Evolutionary conservation across 2,329 filamentous ascomycete species (phyloP), one percentile per base, ranked within the genome.

Genomic region (Fusarium protoensiforme): DNA sequence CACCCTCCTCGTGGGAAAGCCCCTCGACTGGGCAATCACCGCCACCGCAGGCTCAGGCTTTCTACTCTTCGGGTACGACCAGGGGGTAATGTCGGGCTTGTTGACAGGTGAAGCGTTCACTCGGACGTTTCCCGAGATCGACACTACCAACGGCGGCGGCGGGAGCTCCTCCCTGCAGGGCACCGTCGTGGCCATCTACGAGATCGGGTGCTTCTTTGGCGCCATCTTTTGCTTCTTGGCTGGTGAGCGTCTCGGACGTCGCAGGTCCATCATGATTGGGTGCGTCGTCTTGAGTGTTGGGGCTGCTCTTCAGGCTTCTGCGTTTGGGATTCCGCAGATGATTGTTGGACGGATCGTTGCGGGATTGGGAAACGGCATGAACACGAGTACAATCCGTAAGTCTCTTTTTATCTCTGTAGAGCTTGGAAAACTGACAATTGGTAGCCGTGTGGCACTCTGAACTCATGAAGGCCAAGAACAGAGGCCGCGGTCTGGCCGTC

Each of bases 131-230:
- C 80, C 80, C 14, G 78, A 81, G 69, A 82, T 83, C 24, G 79
- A 82, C 64, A 81, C 83, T 1, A 83, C 80, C 2, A 69, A 77
- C 0, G 68, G 69, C 7, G 83, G 83, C 9, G 82, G 79, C 36
- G 83, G 84, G 2, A 85, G 83, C 59, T 81, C 84, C 4, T 84
- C 83, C 7, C 74, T 86, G 9, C 84, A 86, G 72, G 84, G 84
- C 22, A 84, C 83, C 31, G 84, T 85, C 1, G 83, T 84, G 22
- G 83, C 84, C 27, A 84, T 85, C n/a, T 86, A 86, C 65, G 84
- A 86, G 67, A 80, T 86, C 24, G 87, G 86, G 2, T 87, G 85
- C 69, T 86, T 86, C 75, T 79, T 86, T 18, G 84, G 85, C 36
- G 82, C 86, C 48, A 81, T 87, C 62, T 79, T 83, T 62, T 80